Evolutionary conservation across 352 stramenopile genomes (phyloP).

Genomic region (Globisporangium echinulatum): DNA sequence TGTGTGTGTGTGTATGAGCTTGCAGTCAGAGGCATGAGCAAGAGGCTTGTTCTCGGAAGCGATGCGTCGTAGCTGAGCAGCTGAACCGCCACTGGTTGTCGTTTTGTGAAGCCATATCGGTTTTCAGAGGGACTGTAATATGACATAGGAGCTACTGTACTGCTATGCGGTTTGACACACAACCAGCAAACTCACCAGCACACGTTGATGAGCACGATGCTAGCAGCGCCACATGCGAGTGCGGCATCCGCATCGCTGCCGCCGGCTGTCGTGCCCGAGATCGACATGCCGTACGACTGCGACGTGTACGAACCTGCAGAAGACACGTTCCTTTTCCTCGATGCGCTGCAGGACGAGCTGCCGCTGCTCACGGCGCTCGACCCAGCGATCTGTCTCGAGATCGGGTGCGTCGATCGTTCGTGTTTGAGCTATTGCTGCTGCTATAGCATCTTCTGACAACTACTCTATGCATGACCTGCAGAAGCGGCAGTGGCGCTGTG

Average conservation of each 20-base stretch:
- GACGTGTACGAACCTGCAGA: conserved; percentile 97
- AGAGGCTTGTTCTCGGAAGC: too few relatives aligned
- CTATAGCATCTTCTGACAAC: neutral
- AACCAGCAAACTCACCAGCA: too few relatives aligned
- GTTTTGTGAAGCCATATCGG: too few relatives aligned
- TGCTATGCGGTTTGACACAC: too few relatives aligned
- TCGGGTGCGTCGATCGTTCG: conserved; percentile 43
- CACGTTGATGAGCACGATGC: too few relatives aligned
- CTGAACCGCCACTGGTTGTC: too few relatives aligned
- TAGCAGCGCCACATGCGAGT: too few relatives aligned
- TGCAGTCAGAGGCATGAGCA: too few relatives aligned
- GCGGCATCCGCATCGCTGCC: neutral
- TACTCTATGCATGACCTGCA: neutral
- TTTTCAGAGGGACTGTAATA: too few relatives aligned
- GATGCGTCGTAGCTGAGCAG: too few relatives aligned
- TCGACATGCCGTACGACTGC: conserved; percentile 72
- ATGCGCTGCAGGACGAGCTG: conserved; percentile 90
- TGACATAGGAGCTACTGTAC: too few relatives aligned
- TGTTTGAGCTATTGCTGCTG: neutral
- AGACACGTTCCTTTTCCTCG: conserved; percentile 96
- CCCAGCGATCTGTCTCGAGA: conserved; percentile 83
- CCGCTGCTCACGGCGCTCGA: conserved; percentile 42
- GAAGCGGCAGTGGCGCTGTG: conserved; percentile 42
- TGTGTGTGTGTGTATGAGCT: too few relatives aligned
- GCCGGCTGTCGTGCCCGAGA: conserved; percentile 48